Evolutionary conservation across 2,329 filamentous ascomycete genomes (phyloP).

Genomic region (Sclerotinia minor): DNA sequence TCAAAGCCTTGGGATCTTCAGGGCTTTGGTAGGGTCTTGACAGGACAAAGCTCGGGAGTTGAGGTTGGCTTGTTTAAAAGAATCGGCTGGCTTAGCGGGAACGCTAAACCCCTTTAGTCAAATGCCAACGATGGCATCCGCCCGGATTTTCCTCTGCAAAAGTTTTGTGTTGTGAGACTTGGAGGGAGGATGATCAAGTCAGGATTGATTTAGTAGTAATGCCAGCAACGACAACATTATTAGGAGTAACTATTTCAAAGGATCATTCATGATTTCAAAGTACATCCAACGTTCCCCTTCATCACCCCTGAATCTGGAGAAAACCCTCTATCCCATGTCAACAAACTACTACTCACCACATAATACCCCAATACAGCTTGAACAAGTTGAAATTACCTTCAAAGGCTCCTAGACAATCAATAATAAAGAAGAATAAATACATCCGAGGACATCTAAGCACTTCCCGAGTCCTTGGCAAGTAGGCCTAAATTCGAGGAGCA

Average conservation of each 20-base stretch:
- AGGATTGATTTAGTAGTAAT: not conserved
- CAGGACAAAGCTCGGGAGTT: constrained; percentile 19
- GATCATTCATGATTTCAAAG: not conserved
- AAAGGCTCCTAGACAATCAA: not conserved
- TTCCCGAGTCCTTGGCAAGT: constrained; percentile 18
- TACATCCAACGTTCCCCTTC: not conserved
- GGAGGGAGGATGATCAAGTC: not conserved
- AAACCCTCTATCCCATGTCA: not conserved
- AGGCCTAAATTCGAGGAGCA: constrained; percentile 21
- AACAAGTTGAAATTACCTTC: not conserved
- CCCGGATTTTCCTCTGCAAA: constrained; percentile 20
- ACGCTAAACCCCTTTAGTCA: constrained; percentile 17
- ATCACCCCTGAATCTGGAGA: constrained; percentile 24
- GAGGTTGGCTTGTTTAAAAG: constrained; percentile 19
- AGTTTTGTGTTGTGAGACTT: constrained; percentile 18
- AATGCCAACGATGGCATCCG: constrained; percentile 22
- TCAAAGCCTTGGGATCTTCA: not conserved
- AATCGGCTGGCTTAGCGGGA: constrained; percentile 24
- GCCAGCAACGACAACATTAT: constrained; percentile 5
- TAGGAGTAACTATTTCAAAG: too few species aligned
- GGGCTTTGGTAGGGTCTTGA: constrained; percentile 10
- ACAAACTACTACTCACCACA: constrained; percentile 3
- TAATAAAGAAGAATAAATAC: constrained; percentile 9
- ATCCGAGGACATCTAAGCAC: constrained; percentile 9
- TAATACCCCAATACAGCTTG: not conserved